phyloP scores from a whole-genome alignment of 2,329 filamentous ascomycete genomes.

The Sarocladiaceae sp. region DNA sequence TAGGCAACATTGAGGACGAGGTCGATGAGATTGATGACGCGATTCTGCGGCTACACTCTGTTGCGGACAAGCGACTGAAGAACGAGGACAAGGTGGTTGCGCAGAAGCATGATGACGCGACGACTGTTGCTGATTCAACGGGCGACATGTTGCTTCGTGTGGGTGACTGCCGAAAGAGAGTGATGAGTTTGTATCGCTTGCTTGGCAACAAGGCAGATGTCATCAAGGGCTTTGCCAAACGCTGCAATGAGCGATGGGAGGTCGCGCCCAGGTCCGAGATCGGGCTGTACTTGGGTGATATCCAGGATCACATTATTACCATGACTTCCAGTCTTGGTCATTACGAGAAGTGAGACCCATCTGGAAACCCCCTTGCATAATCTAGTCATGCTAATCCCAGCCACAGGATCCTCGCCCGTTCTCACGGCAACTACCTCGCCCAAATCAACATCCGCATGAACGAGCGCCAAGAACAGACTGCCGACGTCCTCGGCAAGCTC shows the following conservation, averaged over 20 bases:
- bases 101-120: constrained; percentile 35
- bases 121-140: constrained; percentile 39
- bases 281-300: constrained; percentile 94
- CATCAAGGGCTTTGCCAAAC: constrained; percentile 97
- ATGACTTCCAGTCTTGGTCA: constrained; percentile 96
- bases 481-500: constrained; percentile 88
- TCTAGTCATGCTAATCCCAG: constrained; percentile 11
- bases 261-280: constrained; percentile 93
- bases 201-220: constrained; percentile 97
- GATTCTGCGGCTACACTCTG: constrained; percentile 75
- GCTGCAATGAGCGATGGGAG: constrained; percentile 97
- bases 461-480: constrained; percentile 91
- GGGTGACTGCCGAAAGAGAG: constrained; percentile 91
- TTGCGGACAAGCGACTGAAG: constrained; percentile 35
- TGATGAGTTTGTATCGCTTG: constrained; percentile 90
- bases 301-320: constrained; percentile 97
- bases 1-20: constrained; percentile 89
- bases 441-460: constrained; percentile 99
- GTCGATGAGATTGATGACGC: constrained; percentile 95
- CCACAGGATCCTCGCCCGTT: constrained; percentile 73
- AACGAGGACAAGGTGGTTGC: constrained; percentile 35
- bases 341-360: constrained; percentile 83
- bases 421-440: constrained; percentile 95
- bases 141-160: constrained; percentile 87
- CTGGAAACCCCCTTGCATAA: not conserved